Evolutionary conservation across 495 filamentous ascomycete genomes (phyloP), one percentile per base, ranked within the genome.

Genomic region (Venustampulla echinocandica): DNA sequence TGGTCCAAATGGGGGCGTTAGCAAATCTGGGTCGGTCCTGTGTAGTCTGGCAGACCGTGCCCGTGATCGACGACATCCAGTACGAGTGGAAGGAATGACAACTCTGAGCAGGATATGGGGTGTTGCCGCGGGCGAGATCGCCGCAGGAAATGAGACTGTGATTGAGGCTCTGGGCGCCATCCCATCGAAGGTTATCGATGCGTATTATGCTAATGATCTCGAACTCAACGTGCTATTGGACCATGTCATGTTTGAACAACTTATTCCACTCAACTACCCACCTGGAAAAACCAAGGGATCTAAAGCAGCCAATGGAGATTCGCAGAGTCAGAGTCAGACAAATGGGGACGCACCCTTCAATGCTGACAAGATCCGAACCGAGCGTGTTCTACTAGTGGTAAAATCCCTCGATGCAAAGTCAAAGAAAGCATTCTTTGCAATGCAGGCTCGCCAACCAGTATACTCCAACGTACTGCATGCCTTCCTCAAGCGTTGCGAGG

Each of bases 61-160:
- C 34, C 86, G 90, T 59, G 93, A 99, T 65, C 80, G 78, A 37
- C 92, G 85, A 58, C 81, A 80, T 13, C 72, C 75, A 25, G 82
- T 99, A 10, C 81, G 90, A 42, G 77, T 81, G 42, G 90, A 87
- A 50, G 89, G 84, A 22, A 95, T 94, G 80, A 81, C 76, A 27
- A 73, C 88, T 22, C 65, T 97, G 10, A 84, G 79, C 15, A 80
- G 82, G 37, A 82, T 95, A 33, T 99, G 92, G 92, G 92, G 83
- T 10, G 88, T 90, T 40, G 90, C 87, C 1, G 79, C 79, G 15
- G 85, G 88, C 17, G 89, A 95, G 50, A 83, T 99, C 50, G 81
- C 85, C 33, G 79, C 80, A 34, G 86, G 85, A 14, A 83, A 90
- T 52, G 87, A 95, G 52, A 65, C 74, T 6, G 80, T 94, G 13